These are phyloP conservation scores for Russula brevipes DNA, from an alignment of 768 basidiomycete species.

Conservation along the genomic window DNA sequence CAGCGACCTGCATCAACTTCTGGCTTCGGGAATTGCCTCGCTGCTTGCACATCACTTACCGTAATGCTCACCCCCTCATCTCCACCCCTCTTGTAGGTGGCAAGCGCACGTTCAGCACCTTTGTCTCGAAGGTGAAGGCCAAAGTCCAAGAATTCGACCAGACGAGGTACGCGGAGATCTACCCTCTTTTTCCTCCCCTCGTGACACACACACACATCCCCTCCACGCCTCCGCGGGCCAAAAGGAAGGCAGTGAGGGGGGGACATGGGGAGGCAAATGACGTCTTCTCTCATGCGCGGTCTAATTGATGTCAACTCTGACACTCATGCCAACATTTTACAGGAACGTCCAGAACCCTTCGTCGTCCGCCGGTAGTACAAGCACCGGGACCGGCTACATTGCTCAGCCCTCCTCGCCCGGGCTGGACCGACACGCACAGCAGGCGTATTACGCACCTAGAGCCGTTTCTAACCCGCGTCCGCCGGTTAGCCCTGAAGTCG, in stretches of 20 bases:
- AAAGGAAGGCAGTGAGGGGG: not conserved
- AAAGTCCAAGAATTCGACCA: conserved; percentile 81
- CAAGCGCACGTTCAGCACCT: conserved; percentile 67
- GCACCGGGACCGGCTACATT: not conserved
- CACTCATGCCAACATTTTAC: not conserved
- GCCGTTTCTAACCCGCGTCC: not conserved
- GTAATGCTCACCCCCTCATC: not conserved
- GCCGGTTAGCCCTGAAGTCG: not conserved
- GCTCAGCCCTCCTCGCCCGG: not conserved
- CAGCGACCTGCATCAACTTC: not conserved
- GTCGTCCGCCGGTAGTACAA: not conserved
- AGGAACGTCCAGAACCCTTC: conserved; percentile 12
- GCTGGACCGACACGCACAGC: conserved; percentile 22
- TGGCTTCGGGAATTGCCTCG: not conserved
- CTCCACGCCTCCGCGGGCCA: not conserved
- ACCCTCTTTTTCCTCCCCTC: not conserved
- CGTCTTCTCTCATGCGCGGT: not conserved
- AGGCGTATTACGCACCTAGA: conserved; percentile 22
- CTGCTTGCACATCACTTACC: not conserved
- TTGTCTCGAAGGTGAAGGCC: conserved; percentile 74
- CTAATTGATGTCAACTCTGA: not conserved
- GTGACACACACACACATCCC: not conserved
- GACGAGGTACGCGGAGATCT: conserved; percentile 32
- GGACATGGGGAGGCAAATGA: not conserved
- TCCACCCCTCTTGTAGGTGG: conserved; percentile 35